Evolutionary conservation across 176 grass and related monocot species (phyloP).

Genomic region (Carex scoparia): DNA sequence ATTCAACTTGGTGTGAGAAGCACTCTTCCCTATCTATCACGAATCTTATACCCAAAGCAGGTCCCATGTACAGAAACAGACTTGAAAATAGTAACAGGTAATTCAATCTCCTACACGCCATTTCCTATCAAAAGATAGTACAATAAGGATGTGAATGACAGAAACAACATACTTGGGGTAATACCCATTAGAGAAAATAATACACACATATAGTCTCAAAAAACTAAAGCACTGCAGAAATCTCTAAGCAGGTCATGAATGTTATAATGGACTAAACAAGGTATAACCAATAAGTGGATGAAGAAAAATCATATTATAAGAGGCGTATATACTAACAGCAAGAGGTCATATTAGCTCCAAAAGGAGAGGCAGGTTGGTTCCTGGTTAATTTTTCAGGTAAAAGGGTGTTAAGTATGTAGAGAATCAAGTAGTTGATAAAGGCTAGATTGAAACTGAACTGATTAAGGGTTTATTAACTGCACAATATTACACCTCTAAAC

Average conservation of each 20-base stretch:
- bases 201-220: not conserved
- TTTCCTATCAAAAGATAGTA: slow-evolving; percentile 25
- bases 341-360: not conserved
- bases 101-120: slow-evolving; percentile 22
- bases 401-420: not conserved
- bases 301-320: not conserved
- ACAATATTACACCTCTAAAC: not conserved
- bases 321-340: not conserved
- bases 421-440: not conserved
- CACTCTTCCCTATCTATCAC: slow-evolving; percentile 95
- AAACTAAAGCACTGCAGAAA: not conserved
- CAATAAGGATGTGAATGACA: not conserved
- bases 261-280: not conserved
- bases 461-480: not conserved
- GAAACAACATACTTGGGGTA: not conserved
- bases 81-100: slow-evolving; percentile 28
- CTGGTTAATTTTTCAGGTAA: not conserved
- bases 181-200: not conserved
- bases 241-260: not conserved
- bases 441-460: not conserved
- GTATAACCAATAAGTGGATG: not conserved
- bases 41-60: slow-evolving; percentile 57
- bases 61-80: slow-evolving; percentile 13
- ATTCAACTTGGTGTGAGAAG: slow-evolving; percentile 78
- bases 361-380: not conserved